Conservation (phyloP, 352 stramenopile genomes). For the Globisporangium barbulae region DNA sequence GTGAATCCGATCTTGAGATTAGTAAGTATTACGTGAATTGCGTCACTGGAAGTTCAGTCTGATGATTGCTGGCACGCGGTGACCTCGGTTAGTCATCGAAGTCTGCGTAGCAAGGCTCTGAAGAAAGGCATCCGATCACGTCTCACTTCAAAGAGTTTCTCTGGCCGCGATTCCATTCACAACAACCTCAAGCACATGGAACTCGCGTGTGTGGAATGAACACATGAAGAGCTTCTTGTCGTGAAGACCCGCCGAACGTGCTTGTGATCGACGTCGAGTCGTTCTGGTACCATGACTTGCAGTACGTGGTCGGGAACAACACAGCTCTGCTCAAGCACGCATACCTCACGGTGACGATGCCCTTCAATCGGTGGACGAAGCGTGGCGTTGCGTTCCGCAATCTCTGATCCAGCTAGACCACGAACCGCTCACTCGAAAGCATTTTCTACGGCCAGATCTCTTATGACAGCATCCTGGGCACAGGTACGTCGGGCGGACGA, state of each 20-base stretch:
- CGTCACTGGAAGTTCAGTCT: too few species aligned
- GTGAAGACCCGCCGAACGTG: slow-evolving; percentile 41
- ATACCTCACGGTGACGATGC: slow-evolving; percentile 44
- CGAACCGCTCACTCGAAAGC: slow-evolving; percentile 55
- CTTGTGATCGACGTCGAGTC: slow-evolving; percentile 51
- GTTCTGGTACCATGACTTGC: slow-evolving; percentile 50
- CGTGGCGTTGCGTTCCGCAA: slow-evolving; percentile 48
- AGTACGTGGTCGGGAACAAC: slow-evolving; percentile 41
- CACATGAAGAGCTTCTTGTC: too few species aligned
- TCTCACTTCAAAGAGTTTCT: too few species aligned
- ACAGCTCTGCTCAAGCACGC: slow-evolving; percentile 17
- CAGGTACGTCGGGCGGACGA: slow-evolving; percentile 32
- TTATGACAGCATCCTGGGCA: slow-evolving; percentile 34
- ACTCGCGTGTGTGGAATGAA: too few species aligned
- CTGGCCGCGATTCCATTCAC: too few species aligned
- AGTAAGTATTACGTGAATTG: too few species aligned
- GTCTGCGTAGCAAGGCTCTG: slow-evolving; percentile 15
- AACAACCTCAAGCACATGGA: too few species aligned
- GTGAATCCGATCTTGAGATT: too few species aligned
- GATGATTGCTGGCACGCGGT: too few species aligned
- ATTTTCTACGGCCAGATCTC: slow-evolving; percentile 50
- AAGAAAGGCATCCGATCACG: neutral
- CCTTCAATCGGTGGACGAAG: slow-evolving; percentile 49
- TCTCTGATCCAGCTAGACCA: slow-evolving; percentile 59
- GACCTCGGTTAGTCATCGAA: too few species aligned